phyloP scores from a whole-genome alignment of 768 basidiomycete species.

The Collybiopsis luxurians region DNA sequence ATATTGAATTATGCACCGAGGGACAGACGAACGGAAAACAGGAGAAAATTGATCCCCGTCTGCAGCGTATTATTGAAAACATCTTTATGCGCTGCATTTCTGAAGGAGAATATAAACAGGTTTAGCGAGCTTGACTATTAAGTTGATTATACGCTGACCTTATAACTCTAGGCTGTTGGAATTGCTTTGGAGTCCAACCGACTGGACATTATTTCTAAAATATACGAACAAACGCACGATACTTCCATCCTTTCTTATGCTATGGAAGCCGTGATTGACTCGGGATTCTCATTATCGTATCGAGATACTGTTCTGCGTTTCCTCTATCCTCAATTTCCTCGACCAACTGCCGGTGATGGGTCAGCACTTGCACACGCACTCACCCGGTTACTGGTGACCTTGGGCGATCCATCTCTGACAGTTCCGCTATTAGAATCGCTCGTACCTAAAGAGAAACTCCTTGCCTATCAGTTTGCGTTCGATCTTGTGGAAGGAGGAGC shows the following conservation, averaged over 20 bases:
- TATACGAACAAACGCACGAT: conserved; percentile 75
- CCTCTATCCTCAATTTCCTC: conserved; percentile 84
- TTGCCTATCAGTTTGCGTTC: conserved; percentile 95
- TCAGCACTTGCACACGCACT: conserved; percentile 78
- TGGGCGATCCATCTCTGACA: conserved; percentile 79
- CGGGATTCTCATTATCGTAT: conserved; percentile 83
- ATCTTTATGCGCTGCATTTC: conserved; percentile 85
- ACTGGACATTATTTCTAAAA: conserved; percentile 77
- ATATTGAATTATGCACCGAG: conserved; percentile 67
- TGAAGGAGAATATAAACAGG: conserved; percentile 91
- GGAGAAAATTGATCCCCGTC: conserved; percentile 71
- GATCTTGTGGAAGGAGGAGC: conserved; percentile 93
- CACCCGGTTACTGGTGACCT: conserved; percentile 86
- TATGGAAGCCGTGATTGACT: conserved; percentile 89
- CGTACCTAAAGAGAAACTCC: conserved; percentile 63
- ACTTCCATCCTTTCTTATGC: conserved; percentile 83
- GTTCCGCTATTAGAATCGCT: conserved; percentile 71
- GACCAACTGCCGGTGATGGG: conserved; percentile 64
- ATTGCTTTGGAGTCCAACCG: conserved; percentile 92
- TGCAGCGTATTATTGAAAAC: conserved; percentile 83
- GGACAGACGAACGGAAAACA: conserved; percentile 45
- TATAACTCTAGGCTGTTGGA: conserved; percentile 74
- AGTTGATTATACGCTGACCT: conserved; percentile 9
- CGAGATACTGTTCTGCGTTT: conserved; percentile 79
- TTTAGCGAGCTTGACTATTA: conserved; percentile 25